Base-by-base conservation (phyloP, 2,329 filamentous ascomycete genomes). In the Bertia moriformis region DNA sequence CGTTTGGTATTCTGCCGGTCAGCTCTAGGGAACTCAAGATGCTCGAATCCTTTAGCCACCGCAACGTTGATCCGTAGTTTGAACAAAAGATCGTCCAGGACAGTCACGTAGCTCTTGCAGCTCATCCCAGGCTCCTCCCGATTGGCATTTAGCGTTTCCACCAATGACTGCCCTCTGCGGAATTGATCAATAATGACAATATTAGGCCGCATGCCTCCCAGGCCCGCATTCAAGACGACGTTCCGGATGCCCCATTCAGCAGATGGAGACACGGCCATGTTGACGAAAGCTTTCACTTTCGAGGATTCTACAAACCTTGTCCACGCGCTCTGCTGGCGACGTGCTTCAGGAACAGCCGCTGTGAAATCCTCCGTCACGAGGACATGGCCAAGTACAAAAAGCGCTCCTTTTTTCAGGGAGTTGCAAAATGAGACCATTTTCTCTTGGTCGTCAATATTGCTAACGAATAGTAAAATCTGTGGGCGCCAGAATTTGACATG, bases 401-500 rank as follows among this genome's bases (percentile, higher is more conserved):
- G 57, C 0, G 77, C 78, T 0, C 86, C 87, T 51, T 93, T 93
- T 54, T 93, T 93, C 54, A 93, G 62, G 0, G 84, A 87, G 54
- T 93, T 93, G 59, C 86, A 93, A 48, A 93, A 93, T 42, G 88
- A 83, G 2, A 93, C 89, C 30, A 93, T 69, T 32, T 83, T 79
- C 39, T 83, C 86, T 52, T 91, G 83, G 4, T 71, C 71, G n/a
- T 86, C 71, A 3, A 85, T 82, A 49, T 91, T 75, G 51, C 89
- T 91, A 45, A 91, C 75, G 39, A 93, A 72, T 0, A 93, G 66
- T 37, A 93, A 71, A 33, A 93, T 88, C 46, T 93, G 86, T 1
- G 86, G 86, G 39, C 86, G 71, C 86, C 87, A 93, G 54, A 93
- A 93, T 51, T 93, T 93, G 56, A 93, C 87, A 52, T 93, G 86